Evolutionary conservation across 495 filamentous ascomycete genomes (phyloP), one percentile per base, ranked within the genome.

Genomic region (Xylaria cubensis): DNA sequence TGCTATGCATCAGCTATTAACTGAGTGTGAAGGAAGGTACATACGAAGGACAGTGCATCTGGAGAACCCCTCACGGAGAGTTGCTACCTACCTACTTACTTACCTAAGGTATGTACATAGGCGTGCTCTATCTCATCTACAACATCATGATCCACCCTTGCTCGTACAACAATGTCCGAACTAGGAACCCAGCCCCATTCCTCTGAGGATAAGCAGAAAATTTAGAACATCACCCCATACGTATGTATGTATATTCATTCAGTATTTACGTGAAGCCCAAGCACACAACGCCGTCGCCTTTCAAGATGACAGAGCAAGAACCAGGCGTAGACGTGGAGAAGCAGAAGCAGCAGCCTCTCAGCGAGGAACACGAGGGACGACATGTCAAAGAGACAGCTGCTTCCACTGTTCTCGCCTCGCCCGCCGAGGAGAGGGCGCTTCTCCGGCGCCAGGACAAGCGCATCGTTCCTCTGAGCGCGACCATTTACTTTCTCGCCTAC

Each of bases 401-500:
- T 9, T 41, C 41, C n/a, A 67, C 71, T 0, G 42, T 66, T 26
- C 66, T 64, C 62, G 44, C 51, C 53, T 69, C 73, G n/a, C 67
- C 74, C 13, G 51, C 64, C 1, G 44, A 51, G 21, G 79, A 82
- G 48, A 79, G 76, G 58, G 73, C 77, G 1, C 73, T 92, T 5
- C 67, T 91, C 53, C 83, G 86, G 78, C 91, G 88, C 73, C 90
- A 91, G 68, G 90, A 92, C 78, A 74, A 86, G 46, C 83, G 84
- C 66, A 91, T 92, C 71, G 74, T 92, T 19, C 89, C 89, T 0
- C 77, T 91, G 26, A 83, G 82, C 21, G 88, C 90, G 17, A 79
- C 76, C 17, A 90, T 91, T 64, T 91, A 91, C 76, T 84, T 91
- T 50, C 84, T 92, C 53, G 91, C 88, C 79, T 91, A 88, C 76